Evolutionary conservation across 2,329 filamentous ascomycete genomes (phyloP).

Genomic region (Apiospora kogelbergensis): DNA sequence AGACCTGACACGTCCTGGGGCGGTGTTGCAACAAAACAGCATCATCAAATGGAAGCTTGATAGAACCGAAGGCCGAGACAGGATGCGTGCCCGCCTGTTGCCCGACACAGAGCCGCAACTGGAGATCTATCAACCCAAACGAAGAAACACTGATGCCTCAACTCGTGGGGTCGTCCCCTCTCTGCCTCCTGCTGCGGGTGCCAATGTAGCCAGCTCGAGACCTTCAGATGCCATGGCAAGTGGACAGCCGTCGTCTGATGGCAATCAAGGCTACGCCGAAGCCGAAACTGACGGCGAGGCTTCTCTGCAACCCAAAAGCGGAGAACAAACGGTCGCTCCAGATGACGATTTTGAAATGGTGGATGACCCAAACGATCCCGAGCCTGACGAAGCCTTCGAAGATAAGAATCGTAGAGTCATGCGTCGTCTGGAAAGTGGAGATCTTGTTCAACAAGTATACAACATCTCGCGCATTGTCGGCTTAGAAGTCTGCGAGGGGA

Average conservation of each 20-base stretch:
- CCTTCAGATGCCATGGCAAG: constrained; percentile 17
- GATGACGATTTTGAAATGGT: constrained; percentile 97
- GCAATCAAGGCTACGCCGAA: not conserved
- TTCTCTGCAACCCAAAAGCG: constrained; percentile 10
- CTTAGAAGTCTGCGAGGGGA: constrained; percentile 88
- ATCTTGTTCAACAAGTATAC: constrained; percentile 89
- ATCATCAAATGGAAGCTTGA: constrained; percentile 86
- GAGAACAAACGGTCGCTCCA: constrained; percentile 38
- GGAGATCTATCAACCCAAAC: constrained; percentile 82
- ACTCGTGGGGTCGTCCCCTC: constrained; percentile 32
- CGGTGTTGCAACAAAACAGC: constrained; percentile 68
- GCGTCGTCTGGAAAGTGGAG: constrained; percentile 85
- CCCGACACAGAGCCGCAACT: constrained; percentile 70
- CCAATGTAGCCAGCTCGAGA: constrained; percentile 19
- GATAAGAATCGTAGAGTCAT: constrained; percentile 99
- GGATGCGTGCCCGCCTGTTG: constrained; percentile 86
- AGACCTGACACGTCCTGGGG: constrained; percentile 76
- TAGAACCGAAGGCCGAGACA: constrained; percentile 90
- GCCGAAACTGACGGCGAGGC: constrained; percentile 17
- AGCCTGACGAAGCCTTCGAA: constrained; percentile 76
- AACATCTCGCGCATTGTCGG: constrained; percentile 95
- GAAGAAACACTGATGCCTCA: constrained; percentile 54
- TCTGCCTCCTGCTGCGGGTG: constrained; percentile 14
- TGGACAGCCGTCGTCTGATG: not conserved
- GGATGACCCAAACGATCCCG: constrained; percentile 85